Conservation (phyloP, 176 grass and related monocot species). For the Tillandsia fasciculata region DNA sequence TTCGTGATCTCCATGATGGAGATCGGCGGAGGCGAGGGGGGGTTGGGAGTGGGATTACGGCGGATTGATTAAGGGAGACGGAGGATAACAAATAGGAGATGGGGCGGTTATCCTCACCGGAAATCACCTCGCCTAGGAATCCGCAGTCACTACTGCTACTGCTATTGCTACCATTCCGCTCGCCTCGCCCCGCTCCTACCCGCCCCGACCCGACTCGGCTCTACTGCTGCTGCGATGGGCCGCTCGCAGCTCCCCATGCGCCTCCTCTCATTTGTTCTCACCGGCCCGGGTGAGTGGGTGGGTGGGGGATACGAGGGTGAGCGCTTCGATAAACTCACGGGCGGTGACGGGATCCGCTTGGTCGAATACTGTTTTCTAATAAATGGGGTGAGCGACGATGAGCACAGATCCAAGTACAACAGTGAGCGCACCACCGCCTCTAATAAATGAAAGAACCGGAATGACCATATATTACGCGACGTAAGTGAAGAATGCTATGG, state of each 20-base stretch:
- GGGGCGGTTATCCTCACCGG: background rate
- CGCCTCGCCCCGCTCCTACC: background rate
- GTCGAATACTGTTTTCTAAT: background rate
- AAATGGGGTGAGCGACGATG: too few species aligned
- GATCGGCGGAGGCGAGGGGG: background rate
- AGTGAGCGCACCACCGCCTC: too few species aligned
- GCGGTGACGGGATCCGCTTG: background rate
- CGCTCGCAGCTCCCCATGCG: background rate
- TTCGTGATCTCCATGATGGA: slow-evolving; percentile 41
- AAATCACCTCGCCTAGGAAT: background rate
- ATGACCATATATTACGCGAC: too few species aligned
- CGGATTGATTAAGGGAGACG: too few species aligned
- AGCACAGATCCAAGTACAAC: too few species aligned
- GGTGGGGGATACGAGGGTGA: background rate
- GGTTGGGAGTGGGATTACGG: too few species aligned
- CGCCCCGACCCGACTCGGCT: background rate
- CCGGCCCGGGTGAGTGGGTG: background rate
- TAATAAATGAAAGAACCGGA: too few species aligned
- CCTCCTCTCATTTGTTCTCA: background rate
- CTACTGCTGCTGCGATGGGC: too few species aligned
- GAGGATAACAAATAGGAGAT: too few species aligned
- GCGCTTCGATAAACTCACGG: background rate
- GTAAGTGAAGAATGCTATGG: too few species aligned
- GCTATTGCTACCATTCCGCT: background rate
- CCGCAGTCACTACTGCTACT: background rate